phyloP scores from a whole-genome alignment of 148 eudicot species.

The Cornus florida region DNA sequence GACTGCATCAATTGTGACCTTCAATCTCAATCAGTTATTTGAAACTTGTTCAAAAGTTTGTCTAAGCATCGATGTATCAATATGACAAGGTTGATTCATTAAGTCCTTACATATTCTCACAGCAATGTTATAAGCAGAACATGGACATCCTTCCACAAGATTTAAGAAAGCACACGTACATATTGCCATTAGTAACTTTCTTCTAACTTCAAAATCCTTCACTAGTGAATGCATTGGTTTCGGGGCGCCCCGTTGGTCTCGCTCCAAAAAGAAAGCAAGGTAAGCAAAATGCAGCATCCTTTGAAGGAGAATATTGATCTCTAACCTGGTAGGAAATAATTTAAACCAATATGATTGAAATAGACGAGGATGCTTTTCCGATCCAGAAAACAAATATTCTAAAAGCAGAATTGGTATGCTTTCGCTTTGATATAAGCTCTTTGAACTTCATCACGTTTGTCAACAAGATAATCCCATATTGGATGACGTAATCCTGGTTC shows the following conservation, averaged over 20 bases:
- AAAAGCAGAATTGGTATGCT: not conserved
- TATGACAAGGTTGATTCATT: too few relatives aligned
- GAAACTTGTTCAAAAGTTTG: too few relatives aligned
- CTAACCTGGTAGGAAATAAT: not conserved
- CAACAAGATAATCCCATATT: not conserved
- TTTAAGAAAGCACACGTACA: not conserved
- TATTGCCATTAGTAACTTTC: not conserved
- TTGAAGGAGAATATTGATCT: not conserved
- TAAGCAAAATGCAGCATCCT: constrained; percentile 1
- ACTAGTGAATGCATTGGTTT: too few relatives aligned
- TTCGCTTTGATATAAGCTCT: not conserved
- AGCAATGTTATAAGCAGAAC: not conserved
- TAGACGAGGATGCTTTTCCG: not conserved
- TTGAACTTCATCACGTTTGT: not conserved
- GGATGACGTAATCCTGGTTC: not conserved
- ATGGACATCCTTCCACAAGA: not conserved
- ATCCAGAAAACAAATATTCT: not conserved
- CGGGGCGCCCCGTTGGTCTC: too few relatives aligned
- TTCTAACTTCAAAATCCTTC: too few relatives aligned
- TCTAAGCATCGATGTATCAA: too few relatives aligned
- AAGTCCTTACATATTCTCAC: too few relatives aligned
- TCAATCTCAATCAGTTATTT: too few relatives aligned
- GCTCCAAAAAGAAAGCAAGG: too few relatives aligned
- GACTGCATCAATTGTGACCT: too few relatives aligned
- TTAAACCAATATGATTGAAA: not conserved